Evolutionary conservation across 495 filamentous ascomycete species (phyloP).

Genomic region (Evansstolkia leycettana): DNA sequence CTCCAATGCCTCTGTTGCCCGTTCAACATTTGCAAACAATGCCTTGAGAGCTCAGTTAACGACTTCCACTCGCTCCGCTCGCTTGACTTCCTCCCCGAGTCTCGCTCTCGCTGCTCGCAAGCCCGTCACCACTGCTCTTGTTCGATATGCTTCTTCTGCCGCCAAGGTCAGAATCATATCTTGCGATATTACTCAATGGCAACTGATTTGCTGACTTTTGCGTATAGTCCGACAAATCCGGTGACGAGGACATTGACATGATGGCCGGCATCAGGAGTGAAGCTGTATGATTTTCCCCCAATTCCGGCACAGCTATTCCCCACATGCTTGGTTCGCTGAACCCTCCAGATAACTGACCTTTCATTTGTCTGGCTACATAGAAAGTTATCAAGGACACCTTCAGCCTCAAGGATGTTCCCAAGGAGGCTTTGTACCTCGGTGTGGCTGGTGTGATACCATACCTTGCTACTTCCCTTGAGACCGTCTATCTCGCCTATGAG

Average conservation of each 20-base stretch:
- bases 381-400: constrained; percentile 82
- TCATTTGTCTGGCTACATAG: constrained; percentile 39
- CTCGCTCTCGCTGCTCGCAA: constrained; percentile 35
- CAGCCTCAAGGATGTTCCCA: constrained; percentile 61
- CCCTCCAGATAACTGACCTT: too few species aligned
- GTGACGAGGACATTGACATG: constrained; percentile 45
- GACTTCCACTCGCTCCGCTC: constrained; percentile 27
- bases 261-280: constrained; percentile 58
- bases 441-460: constrained; percentile 87
- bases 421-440: constrained; percentile 69
- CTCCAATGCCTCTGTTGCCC: constrained; percentile 36
- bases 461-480: constrained; percentile 72
- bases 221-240: constrained; percentile 14
- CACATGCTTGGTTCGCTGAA: too few species aligned
- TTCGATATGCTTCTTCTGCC: constrained; percentile 32
- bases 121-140: constrained; percentile 39
- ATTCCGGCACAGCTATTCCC: background rate
- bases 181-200: background rate
- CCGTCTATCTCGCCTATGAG: constrained; percentile 77
- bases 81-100: constrained; percentile 20
- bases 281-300: constrained; percentile 44
- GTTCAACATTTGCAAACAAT: constrained; percentile 26
- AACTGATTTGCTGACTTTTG: constrained; percentile 14
- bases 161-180: constrained; percentile 18
- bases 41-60: constrained; percentile 36